A percentile compares a stretch with the other conserved stretches of the same genome.
Evolutionary conservation across 192 early-diverging fungal species (phyloP).

Genomic region (Lobulomyces angularis): DNA sequence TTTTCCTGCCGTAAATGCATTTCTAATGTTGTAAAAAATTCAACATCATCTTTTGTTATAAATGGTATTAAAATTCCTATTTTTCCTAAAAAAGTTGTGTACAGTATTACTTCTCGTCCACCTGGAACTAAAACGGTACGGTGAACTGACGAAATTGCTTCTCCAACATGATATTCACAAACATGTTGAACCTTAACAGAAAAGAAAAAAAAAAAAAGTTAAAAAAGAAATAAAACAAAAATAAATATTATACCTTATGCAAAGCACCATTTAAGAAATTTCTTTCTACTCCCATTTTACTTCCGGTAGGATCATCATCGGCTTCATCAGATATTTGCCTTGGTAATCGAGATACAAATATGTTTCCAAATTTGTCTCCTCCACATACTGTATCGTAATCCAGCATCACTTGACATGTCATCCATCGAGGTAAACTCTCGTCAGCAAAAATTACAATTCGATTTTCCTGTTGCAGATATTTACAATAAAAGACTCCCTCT

Average conservation of each 20-base stretch:
- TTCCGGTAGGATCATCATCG: slow-evolving; percentile 80
- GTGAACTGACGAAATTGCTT: slow-evolving; percentile 69
- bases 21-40: slow-evolving; percentile 87
- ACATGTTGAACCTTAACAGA: slow-evolving; percentile 42
- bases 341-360: slow-evolving; percentile 66
- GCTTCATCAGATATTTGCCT: slow-evolving; percentile 51
- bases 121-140: slow-evolving; percentile 69
- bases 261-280: slow-evolving; percentile 72
- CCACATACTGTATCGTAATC: slow-evolving; percentile 88
- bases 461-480: slow-evolving; percentile 61
- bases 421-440: slow-evolving; percentile 79
- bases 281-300: slow-evolving; percentile 67
- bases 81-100: slow-evolving; percentile 72
- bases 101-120: slow-evolving; percentile 77
- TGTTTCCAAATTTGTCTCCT: slow-evolving; percentile 96
- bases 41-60: slow-evolving; percentile 75
- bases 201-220: slow-evolving; percentile 9
- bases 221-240: slow-evolving; percentile 5
- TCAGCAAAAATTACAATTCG: slow-evolving; percentile 84
- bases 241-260: slow-evolving; percentile 48
- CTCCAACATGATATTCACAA: slow-evolving; percentile 75
- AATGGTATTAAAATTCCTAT: slow-evolving; percentile 82
- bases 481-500: slow-evolving; percentile 71
- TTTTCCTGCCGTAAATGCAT: slow-evolving; percentile 67
- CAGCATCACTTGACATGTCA: slow-evolving; percentile 63